Conservation (phyloP, 306 rosid species). For the Cucumis hystrix region DNA sequence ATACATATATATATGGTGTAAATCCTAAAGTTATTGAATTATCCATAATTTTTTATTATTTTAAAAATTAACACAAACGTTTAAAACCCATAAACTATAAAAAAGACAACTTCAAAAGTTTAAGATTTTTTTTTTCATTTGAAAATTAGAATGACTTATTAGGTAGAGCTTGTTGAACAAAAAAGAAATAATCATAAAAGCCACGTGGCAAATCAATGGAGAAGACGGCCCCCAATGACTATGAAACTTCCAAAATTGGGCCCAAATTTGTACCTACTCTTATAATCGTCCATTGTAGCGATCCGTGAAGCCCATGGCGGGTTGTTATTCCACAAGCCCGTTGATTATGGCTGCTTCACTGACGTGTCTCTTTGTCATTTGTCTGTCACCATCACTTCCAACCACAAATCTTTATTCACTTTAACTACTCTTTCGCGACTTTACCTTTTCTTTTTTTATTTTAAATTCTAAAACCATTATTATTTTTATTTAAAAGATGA, state of each 20-base stretch:
- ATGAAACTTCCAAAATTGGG: background rate
- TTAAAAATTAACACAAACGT: too few species aligned
- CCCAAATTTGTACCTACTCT: background rate
- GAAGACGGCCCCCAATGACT: background rate
- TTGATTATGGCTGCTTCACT: background rate
- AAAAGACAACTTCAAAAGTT: too few species aligned
- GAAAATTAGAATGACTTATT: too few species aligned
- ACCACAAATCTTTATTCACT: background rate
- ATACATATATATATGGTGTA: too few species aligned
- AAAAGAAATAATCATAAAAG: too few species aligned
- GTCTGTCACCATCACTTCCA: background rate
- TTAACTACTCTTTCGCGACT: background rate
- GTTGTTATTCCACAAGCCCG: background rate
- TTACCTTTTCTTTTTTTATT: background rate
- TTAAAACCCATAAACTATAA: background rate
- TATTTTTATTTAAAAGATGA: background rate
- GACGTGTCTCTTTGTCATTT: background rate
- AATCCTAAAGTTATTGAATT: too few species aligned
- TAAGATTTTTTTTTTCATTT: background rate
- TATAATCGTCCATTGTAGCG: background rate
- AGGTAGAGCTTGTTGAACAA: too few species aligned
- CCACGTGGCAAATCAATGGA: background rate
- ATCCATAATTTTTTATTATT: too few species aligned
- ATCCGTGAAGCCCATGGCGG: slow-evolving; percentile 6
- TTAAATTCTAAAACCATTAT: background rate